Evolutionary conservation across 2,329 filamentous ascomycete genomes (phyloP), one percentile per base, ranked within the genome.

Genomic region (Nectriaceae sp.): DNA sequence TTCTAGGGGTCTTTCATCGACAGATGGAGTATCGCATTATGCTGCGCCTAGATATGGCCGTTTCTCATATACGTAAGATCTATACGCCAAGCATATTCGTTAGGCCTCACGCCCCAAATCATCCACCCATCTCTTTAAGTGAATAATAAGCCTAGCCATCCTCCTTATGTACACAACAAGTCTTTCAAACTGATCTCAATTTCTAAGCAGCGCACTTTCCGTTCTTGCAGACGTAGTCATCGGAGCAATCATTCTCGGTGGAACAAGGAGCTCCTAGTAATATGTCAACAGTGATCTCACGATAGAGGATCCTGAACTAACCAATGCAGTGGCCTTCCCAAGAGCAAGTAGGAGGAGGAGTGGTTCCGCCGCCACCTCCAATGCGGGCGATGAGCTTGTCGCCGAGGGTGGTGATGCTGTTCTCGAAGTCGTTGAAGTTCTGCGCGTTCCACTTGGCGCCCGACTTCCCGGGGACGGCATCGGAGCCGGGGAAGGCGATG

Each of bases 401-500:
- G 1, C 82, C 83, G 1, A 82, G 60, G 0, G 50, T 57, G 43
- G 69, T 62, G 46, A 85, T 75, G 58, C 78, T 83, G n/a, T 54
- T 64, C 63, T 80, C 75, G 53, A 85, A 85, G 15, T 75, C 71
- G 8, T 66, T 64, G 21, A 69, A 76, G 51, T 64, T 74, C 5
- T 62, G 60, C 0, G 82, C 79, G 8, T 68, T 66, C 83, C 83
- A 87, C 22, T 75, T 68, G 0, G 83, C 83, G 18, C 72, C 73
- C 2, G 66, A 61, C 11, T 70, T 65, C 1, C 82, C 82, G 0
- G 82, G 81, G 1, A 84, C 78, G 1, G 84, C 82, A 5, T 78
- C 74, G 0, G 64, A 47, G 2, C 82, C 82, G 0, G 70, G 70
- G 59, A 87, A 87, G 0, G 79, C 84, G 41, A 87, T 72, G 63